Evolutionary conservation across 2,329 filamentous ascomycete genomes (phyloP).

Genomic region (Calonectria henricotiae): DNA sequence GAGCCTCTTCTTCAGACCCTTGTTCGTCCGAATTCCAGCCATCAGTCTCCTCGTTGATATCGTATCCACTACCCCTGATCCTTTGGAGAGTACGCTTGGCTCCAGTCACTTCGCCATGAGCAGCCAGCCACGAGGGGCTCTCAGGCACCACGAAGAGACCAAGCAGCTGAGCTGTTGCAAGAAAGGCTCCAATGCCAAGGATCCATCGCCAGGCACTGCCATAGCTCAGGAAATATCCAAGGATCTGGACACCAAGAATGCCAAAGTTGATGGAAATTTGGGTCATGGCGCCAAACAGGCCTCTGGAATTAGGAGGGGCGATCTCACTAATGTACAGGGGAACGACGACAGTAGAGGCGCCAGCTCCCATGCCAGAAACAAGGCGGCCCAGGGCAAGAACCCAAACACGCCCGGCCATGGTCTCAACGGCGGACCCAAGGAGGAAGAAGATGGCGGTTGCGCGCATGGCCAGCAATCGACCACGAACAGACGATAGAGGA

Average conservation of each 20-base stretch:
- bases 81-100: slow-evolving; percentile 81
- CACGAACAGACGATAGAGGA: slow-evolving; percentile 83
- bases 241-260: slow-evolving; percentile 85
- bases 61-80: slow-evolving; percentile 79
- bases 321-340: slow-evolving; percentile 96
- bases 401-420: slow-evolving; percentile 77
- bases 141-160: slow-evolving; percentile 87
- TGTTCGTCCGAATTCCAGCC: slow-evolving; percentile 69
- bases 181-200: slow-evolving; percentile 79
- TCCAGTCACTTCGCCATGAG: slow-evolving; percentile 71
- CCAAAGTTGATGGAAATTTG: slow-evolving; percentile 96
- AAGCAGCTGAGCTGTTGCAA: slow-evolving; percentile 78
- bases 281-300: slow-evolving; percentile 88
- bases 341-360: slow-evolving; percentile 91
- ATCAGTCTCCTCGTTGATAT: slow-evolving; percentile 82
- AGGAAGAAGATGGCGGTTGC: slow-evolving; percentile 84
- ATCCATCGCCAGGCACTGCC: slow-evolving; percentile 88
- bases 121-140: slow-evolving; percentile 90
- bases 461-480: slow-evolving; percentile 83
- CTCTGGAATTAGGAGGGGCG: slow-evolving; percentile 81
- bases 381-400: slow-evolving; percentile 83
- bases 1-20: slow-evolving; percentile 78
- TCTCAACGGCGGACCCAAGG: slow-evolving; percentile 82
- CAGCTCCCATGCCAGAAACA: slow-evolving; percentile 87
- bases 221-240: slow-evolving; percentile 91